phyloP scores from a whole-genome alignment of 306 rosid genomes.

The Leucaena leucocephala region DNA sequence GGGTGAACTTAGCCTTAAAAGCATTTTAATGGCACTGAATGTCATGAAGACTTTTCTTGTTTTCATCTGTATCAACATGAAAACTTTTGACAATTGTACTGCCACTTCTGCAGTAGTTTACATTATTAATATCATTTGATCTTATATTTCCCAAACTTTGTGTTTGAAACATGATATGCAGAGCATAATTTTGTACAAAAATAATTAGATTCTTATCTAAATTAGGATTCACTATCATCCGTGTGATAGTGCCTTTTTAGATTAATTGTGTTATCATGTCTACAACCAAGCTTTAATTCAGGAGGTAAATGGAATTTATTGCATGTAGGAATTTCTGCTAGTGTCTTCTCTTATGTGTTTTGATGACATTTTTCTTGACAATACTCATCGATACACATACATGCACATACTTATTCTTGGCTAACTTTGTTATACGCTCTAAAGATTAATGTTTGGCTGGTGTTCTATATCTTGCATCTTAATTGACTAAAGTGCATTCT shows the following conservation, averaged over 20 bases:
- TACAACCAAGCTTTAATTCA: background rate
- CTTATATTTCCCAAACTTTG: slow-evolving; percentile 6
- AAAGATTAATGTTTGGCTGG: background rate
- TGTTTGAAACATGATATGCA: slow-evolving; percentile 9
- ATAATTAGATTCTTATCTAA: background rate
- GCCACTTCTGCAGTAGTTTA: background rate
- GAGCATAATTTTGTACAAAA: background rate
- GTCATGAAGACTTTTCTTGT: background rate
- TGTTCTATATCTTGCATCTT: slow-evolving; percentile 22
- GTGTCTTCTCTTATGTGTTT: background rate
- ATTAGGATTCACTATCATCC: background rate
- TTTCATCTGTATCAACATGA: slow-evolving; percentile 22
- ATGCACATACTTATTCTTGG: background rate
- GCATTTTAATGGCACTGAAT: slow-evolving; percentile 23
- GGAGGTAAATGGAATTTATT: background rate
- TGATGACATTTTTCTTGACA: background rate
- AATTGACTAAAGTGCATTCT: slow-evolving; percentile 24
- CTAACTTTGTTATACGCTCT: slow-evolving; percentile 2
- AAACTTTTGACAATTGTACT: slow-evolving; percentile 17
- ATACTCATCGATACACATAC: background rate
- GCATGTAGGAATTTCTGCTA: background rate
- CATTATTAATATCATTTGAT: background rate
- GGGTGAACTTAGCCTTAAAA: background rate
- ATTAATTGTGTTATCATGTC: slow-evolving; percentile 8
- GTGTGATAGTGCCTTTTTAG: background rate